Evolutionary conservation across 345 rosid genomes (phyloP).

Genomic region (Punica granatum): DNA sequence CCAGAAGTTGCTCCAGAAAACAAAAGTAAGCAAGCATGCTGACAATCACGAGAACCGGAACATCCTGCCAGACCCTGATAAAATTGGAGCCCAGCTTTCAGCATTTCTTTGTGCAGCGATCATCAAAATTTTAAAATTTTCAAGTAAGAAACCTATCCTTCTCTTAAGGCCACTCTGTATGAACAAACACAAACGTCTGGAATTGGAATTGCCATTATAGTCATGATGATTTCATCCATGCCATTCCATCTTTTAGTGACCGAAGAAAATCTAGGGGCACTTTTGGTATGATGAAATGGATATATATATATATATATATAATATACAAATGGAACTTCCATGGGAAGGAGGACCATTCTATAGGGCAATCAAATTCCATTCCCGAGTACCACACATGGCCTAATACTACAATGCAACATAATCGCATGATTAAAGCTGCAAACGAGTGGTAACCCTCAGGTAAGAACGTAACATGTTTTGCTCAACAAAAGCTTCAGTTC

Average conservation of each 20-base stretch:
- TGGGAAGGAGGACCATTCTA: neutral
- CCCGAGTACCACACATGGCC: neutral
- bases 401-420: neutral
- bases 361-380: neutral
- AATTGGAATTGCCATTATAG: neutral
- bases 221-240: neutral
- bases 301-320: no score
- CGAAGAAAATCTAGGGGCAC: neutral
- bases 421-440: neutral
- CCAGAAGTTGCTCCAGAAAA: conserved; percentile 96
- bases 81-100: neutral
- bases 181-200: no score
- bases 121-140: neutral
- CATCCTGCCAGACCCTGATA: conserved; percentile 93
- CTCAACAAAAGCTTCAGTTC: neutral
- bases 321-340: neutral
- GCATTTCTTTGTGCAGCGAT: neutral
- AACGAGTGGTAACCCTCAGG: neutral
- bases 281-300: neutral
- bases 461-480: neutral
- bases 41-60: conserved; percentile 77
- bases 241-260: neutral
- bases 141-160: neutral
- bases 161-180: neutral
- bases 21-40: conserved; percentile 99